Percentiles rank a stretch among this genome's conserved stretches.
Evolutionary conservation across 257 asterid genomes (phyloP).

Genomic region (Ajuga chamaepitys): DNA sequence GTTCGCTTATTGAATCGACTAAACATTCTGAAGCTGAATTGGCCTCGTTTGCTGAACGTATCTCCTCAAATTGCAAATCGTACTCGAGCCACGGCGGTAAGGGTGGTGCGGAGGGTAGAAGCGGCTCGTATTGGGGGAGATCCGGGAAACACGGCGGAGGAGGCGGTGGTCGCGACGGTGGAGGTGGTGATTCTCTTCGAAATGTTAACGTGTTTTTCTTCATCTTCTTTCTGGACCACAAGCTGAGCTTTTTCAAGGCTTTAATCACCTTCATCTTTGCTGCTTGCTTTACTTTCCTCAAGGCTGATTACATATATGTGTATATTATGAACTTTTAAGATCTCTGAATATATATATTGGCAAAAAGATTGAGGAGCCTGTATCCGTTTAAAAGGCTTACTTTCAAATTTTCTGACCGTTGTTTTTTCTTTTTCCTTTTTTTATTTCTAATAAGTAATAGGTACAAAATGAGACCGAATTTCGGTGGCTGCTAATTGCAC

Average conservation of each 20-base stretch:
- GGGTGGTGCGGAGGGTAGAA: constrained; percentile 69
- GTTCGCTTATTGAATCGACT: constrained; percentile 6
- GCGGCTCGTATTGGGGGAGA: constrained; percentile 23
- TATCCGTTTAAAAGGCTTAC: not conserved
- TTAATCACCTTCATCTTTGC: constrained; percentile 49
- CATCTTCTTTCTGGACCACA: constrained; percentile 66
- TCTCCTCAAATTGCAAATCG: constrained; percentile 25
- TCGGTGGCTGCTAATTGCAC: too few species aligned
- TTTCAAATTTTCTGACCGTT: constrained; percentile 34
- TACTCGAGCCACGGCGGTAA: constrained; percentile 54
- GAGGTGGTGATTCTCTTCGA: constrained; percentile 19
- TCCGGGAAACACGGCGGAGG: constrained; percentile 6
- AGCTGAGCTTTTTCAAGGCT: constrained; percentile 60
- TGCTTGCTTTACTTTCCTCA: not conserved
- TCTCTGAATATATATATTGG: too few species aligned
- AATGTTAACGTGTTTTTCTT: constrained; percentile 31
- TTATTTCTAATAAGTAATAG: too few species aligned
- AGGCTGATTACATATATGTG: not conserved
- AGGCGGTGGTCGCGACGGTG: constrained; percentile 27
- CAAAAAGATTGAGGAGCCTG: not conserved
- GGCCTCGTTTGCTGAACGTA: constrained; percentile 9
- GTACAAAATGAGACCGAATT: too few species aligned
- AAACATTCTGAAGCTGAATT: not conserved
- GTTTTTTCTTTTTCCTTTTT: not conserved
- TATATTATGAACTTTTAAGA: not conserved